Evolutionary conservation across 139 green algal species (phyloP), one percentile per base, ranked within the genome.

Genomic region (Yamagishiella unicocca): DNA sequence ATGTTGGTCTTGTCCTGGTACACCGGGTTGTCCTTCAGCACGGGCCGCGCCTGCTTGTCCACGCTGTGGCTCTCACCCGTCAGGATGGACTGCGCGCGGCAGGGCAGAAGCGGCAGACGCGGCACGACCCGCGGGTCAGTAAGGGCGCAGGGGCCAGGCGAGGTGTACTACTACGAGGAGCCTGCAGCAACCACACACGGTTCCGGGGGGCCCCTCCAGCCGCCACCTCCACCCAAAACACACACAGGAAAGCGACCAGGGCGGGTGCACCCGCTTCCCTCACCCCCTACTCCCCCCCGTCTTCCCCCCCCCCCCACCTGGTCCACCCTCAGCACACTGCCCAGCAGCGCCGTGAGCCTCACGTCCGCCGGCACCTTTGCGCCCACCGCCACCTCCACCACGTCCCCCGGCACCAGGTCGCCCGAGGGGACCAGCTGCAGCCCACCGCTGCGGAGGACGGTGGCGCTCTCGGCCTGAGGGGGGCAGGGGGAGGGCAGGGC

Each of bases 331-430:
- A 98, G 83, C 37, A 93, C 92, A 24, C 83, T 94, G 55, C 90
- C 95, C 46, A 93, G 68, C 27, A 97, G 78, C 31, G 81, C 12
- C 7, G 93, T 55, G 35, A 98, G 64, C 12, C 89, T 40, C 33
- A 87, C 46, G 70, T 92, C 89, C 53, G 96, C 96, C 0, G 96
- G 96, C 31, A 98, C 93, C 87, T 95, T 93, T 58, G 91, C 93
- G 2, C 96, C 96, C 81, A 96, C 95, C 83, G 91, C 68, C 8
- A 98, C 84, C 91, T 98, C 94, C 40, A 98, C 90, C 4, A 99
- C 88, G 74, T 99, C 96, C 2, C 96, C 96, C 5, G 96, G 96
- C 64, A 99, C 96, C 58, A 99, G 90, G 61, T 99, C 95, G 2
- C 73, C 68, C 0, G 95, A 94, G 0, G 94, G 89, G 17, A 96